These are phyloP conservation scores for Ophiognomonia clavigignenti-juglandacearum DNA, from an alignment of 2,329 filamentous ascomycete genomes.

Conservation along the genomic window DNA sequence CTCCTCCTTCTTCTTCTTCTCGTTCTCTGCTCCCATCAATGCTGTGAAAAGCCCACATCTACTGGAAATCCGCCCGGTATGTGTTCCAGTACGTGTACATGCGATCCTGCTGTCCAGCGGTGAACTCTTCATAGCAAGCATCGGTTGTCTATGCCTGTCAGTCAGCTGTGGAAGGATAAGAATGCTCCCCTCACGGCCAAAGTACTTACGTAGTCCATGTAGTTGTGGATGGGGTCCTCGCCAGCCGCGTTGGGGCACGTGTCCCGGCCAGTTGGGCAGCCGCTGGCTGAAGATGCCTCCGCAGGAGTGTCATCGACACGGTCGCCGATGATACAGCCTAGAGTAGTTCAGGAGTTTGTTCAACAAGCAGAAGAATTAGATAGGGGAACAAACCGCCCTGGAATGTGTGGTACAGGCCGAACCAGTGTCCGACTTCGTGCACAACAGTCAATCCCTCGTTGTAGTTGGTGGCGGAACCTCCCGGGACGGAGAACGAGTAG, in stretches of 20 bases:
- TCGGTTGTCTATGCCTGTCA: no score
- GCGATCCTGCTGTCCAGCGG: constrained; percentile 28
- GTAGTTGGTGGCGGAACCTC: constrained; percentile 24
- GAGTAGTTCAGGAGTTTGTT: no score
- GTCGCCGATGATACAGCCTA: constrained; percentile 36
- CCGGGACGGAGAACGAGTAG: constrained; percentile 25
- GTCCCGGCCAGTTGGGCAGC: constrained; percentile 32
- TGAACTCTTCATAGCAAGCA: constrained; percentile 35
- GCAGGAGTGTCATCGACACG: constrained; percentile 35
- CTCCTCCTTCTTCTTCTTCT: no score
- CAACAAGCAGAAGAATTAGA: no score
- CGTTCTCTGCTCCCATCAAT: neutral
- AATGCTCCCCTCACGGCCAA: no score
- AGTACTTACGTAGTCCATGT: constrained; percentile 35
- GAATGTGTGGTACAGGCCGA: constrained; percentile 40
- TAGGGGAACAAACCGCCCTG: constrained; percentile 36
- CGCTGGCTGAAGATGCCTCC: constrained; percentile 27
- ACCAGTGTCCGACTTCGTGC: constrained; percentile 40
- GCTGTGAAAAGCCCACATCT: neutral
- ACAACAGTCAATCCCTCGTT: constrained; percentile 33
- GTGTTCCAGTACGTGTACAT: constrained; percentile 26
- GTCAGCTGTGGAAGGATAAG: no score
- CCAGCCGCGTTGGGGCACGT: constrained; percentile 27
- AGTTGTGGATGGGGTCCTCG: constrained; percentile 31
- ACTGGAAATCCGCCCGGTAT: constrained; percentile 21